Percentiles rank a stretch among this genome's conserved stretches.
These are phyloP conservation scores for Candolleomyces eurysporus DNA, from an alignment of 768 basidiomycete genomes.

Conservation along the genomic window DNA sequence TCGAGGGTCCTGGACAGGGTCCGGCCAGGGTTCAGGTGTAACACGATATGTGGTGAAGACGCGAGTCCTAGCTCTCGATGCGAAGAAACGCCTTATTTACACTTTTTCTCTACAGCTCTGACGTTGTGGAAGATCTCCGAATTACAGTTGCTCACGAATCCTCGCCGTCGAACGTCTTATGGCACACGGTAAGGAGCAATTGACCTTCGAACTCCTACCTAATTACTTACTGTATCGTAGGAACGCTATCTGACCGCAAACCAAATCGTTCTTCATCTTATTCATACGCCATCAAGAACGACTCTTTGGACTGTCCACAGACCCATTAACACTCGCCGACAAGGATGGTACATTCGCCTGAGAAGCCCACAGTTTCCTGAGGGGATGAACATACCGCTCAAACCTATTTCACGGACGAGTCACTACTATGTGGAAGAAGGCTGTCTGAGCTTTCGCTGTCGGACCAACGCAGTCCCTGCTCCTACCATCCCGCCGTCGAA, in stretches of 20 bases:
- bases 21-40: not conserved
- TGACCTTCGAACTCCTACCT: not conserved
- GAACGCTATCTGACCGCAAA: conserved; percentile 7
- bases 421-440: conserved; percentile 47
- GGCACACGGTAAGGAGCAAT: conserved; percentile 8
- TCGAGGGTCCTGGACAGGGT: not conserved
- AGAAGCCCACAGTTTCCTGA: conserved; percentile 70
- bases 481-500: not conserved
- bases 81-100: not conserved
- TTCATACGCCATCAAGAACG: conserved; percentile 65
- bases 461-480: conserved; percentile 37
- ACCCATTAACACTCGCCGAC: conserved; percentile 43
- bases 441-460: conserved; percentile 50
- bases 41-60: conserved; percentile 6
- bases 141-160: conserved; percentile 4
- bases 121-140: conserved; percentile 5
- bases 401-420: conserved; percentile 46
- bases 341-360: conserved; percentile 84
- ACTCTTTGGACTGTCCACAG: conserved; percentile 77
- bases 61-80: not conserved
- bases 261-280: conserved; percentile 6
- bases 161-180: conserved; percentile 6
- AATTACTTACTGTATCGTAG: not conserved
- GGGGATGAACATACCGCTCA: conserved; percentile 52
- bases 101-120: not conserved